Conservation (phyloP, 1,139 yeast species). For the Barnettozyma hawaiiensis region DNA sequence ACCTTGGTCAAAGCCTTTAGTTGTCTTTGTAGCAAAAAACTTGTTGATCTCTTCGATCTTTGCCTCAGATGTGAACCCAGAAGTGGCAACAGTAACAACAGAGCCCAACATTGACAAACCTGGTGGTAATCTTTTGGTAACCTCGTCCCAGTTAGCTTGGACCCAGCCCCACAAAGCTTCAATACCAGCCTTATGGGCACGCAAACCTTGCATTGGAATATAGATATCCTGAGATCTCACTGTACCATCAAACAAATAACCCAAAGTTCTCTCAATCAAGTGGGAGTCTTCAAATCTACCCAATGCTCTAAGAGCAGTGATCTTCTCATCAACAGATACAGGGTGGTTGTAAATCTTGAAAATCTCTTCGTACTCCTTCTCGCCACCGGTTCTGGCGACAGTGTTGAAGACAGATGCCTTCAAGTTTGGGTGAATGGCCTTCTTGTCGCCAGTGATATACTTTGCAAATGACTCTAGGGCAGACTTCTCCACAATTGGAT, state of each 20-base stretch:
- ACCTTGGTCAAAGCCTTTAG: slow-evolving; percentile 69
- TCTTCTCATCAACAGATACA: slow-evolving; percentile 64
- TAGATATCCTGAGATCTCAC: slow-evolving; percentile 79
- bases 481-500: slow-evolving; percentile 46
- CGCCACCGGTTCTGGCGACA: slow-evolving; percentile 65
- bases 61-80: slow-evolving; percentile 59
- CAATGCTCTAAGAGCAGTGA: slow-evolving; percentile 66
- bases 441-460: slow-evolving; percentile 58
- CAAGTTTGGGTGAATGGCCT: slow-evolving; percentile 80
- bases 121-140: slow-evolving; percentile 69
- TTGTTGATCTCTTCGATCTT: slow-evolving; percentile 51
- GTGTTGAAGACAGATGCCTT: slow-evolving; percentile 63
- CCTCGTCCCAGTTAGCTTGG: slow-evolving; percentile 63
- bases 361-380: slow-evolving; percentile 56
- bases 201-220: slow-evolving; percentile 69
- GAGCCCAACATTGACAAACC: slow-evolving; percentile 73
- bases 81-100: slow-evolving; percentile 55
- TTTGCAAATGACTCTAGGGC: slow-evolving; percentile 53
- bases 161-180: slow-evolving; percentile 71
- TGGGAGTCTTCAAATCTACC: slow-evolving; percentile 62
- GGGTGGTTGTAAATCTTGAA: slow-evolving; percentile 62
- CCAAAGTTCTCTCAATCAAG: slow-evolving; percentile 56
- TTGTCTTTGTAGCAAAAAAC: slow-evolving; percentile 56
- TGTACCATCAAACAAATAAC: slow-evolving; percentile 58
- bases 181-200: slow-evolving; percentile 57